Evolutionary conservation across 768 basidiomycete genomes (phyloP), one percentile per base, ranked within the genome.

Genomic region (Guyanaporus albipodus): DNA sequence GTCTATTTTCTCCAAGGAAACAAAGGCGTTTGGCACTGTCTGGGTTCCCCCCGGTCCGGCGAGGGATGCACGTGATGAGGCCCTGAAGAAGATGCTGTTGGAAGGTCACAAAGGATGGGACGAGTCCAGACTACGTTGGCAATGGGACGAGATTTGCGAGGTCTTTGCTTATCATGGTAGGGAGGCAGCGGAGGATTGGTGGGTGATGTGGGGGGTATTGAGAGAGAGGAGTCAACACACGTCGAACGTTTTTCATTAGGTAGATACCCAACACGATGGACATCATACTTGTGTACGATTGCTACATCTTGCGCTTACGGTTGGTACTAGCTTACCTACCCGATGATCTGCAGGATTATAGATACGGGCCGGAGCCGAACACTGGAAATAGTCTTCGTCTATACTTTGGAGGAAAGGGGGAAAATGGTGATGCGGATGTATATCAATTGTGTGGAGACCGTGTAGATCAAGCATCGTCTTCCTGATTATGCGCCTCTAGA

Each of bases 141-240:
- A 79, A 48, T 83, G 82, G 76, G 79, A 78, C 43, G 73, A 73
- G 46, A 75, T 80, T 48, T 66, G 78, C 42, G 71, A 71, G 23
- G 62, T 82, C 54, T 79, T 76, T 54, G 63, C 67, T n/a, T 76
- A 81, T 56, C 74, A 79, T 56, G 74, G 78, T 4, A 69, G 67
- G 35, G 81, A 85, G 50, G 72, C 73, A 35, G 82, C 77, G 17
- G 80, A 81, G 48, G 79, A 80, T 58, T 84, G 80, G 80, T 85
- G 80, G 80, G 74, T 75, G 10, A 75, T 75, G 45, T 81, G 79
- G 79, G 79, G 79, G 7, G 50, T 65, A 6, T 58, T 79, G 54
- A 68, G 70, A 37, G 70, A 78, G 57, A 57, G 71, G 41, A 70
- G 72, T 44, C 49, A 62, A 24, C 39, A 46, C n/a, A 31, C 7